Conservation (phyloP, 2,329 filamentous ascomycete species). For the Phialocephala sp. region DNA sequence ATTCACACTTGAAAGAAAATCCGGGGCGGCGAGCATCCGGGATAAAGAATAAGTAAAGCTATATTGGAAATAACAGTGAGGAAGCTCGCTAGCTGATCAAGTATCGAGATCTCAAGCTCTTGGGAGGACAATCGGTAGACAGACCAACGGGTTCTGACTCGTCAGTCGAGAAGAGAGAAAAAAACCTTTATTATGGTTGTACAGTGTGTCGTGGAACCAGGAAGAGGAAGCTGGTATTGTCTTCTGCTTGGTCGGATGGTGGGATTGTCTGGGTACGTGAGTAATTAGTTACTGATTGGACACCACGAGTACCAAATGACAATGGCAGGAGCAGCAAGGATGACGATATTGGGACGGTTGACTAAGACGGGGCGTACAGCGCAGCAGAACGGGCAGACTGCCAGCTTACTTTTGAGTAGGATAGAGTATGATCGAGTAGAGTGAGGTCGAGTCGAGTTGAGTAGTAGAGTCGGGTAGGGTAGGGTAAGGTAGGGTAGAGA, state of each 20-base stretch:
- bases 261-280: neutral
- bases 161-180: neutral
- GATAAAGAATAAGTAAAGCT: neutral
- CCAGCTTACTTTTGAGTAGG: conserved; percentile 11
- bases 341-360: neutral
- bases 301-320: neutral
- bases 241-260: neutral
- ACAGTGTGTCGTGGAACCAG: neutral
- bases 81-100: neutral
- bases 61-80: neutral
- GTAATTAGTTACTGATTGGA: conserved; percentile 12
- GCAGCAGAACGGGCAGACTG: neutral
- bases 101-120: neutral
- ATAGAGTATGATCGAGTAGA: neutral
- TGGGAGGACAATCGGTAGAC: neutral
- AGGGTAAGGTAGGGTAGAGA: neutral
- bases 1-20: neutral
- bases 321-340: conserved; percentile 8
- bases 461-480: too few species aligned
- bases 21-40: neutral
- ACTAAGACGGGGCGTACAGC: neutral
- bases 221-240: neutral
- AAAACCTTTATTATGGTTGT: neutral
- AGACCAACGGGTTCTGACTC: neutral
- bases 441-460: too few species aligned